Conservation (phyloP, 1,284 basidiomycete species). For the Macrocybe sp. region DNA sequence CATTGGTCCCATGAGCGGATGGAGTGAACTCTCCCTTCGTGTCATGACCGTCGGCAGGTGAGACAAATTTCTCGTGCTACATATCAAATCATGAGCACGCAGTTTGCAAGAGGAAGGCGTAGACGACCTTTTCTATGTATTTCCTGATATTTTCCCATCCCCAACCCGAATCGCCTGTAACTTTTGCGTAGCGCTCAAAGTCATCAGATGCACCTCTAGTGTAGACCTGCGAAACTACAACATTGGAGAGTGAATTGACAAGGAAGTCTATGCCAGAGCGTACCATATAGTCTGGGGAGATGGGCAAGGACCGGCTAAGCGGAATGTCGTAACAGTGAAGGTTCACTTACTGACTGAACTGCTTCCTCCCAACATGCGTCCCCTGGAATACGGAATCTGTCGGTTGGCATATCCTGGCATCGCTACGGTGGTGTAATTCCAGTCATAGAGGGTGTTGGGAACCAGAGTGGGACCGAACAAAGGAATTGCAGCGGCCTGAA, state of each 20-base stretch:
- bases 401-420: conserved; percentile 2
- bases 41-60: conserved; percentile 13
- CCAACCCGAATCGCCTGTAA: conserved; percentile 18
- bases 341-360: not conserved
- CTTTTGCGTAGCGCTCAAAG: conserved; percentile 17
- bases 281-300: conserved; percentile 14
- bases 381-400: conserved; percentile 1
- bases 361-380: conserved; percentile 4
- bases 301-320: not conserved
- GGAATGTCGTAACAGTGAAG: not conserved
- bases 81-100: not conserved
- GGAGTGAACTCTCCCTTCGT: conserved; percentile 16
- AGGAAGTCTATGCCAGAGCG: no score
- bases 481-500: conserved; percentile 1
- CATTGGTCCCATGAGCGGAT: conserved; percentile 16
- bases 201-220: conserved; percentile 23
- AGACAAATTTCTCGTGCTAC: conserved; percentile 1
- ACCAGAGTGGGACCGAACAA: not conserved
- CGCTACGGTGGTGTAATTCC: conserved; percentile 1
- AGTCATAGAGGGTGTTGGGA: conserved; percentile 5
- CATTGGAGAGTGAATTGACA: no score
- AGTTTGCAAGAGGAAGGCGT: not conserved
- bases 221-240: conserved; percentile 5
- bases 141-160: conserved; percentile 12
- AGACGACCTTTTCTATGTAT: not conserved